Conservation (phyloP, 345 rosid genomes). For the Balakata baccata region DNA sequence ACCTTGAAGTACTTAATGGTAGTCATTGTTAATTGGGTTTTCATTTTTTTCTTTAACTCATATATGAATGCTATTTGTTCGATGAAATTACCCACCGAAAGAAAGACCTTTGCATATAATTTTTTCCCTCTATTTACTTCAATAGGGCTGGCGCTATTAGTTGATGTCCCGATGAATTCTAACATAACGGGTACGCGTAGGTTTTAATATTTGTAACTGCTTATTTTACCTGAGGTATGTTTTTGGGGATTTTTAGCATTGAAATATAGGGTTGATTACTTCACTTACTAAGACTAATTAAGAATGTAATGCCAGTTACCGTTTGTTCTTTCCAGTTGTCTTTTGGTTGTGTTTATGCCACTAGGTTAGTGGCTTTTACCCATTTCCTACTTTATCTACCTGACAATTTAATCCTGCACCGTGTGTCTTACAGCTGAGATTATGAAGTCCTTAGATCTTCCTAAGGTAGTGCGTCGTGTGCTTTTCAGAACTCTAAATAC, state of each 20-base stretch:
- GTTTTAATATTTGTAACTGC: too few species aligned
- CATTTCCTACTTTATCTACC: too few species aligned
- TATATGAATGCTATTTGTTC: not conserved
- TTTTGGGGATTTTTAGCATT: too few species aligned
- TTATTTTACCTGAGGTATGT: too few species aligned
- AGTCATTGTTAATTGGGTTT: not conserved
- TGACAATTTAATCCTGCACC: too few species aligned
- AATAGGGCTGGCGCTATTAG: constrained; percentile 51
- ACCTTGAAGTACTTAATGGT: constrained; percentile 56
- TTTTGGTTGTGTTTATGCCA: too few species aligned
- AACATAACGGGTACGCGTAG: constrained; percentile 48
- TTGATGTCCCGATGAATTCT: constrained; percentile 58
- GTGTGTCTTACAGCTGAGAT: constrained; percentile 52
- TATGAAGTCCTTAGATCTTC: constrained; percentile 75
- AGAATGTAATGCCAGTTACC: too few species aligned
- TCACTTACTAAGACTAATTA: too few species aligned
- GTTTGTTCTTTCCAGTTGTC: too few species aligned
- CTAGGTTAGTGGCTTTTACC: too few species aligned
- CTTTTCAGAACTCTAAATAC: constrained; percentile 82
- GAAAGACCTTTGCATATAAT: not conserved
- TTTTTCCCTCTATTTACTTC: not conserved
- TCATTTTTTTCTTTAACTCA: too few species aligned
- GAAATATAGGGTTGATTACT: too few species aligned
- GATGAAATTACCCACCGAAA: not conserved
- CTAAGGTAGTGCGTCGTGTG: constrained; percentile 72